phyloP scores from a whole-genome alignment of 2,329 filamentous ascomycete genomes.

The Plectosphaerella sp. region DNA sequence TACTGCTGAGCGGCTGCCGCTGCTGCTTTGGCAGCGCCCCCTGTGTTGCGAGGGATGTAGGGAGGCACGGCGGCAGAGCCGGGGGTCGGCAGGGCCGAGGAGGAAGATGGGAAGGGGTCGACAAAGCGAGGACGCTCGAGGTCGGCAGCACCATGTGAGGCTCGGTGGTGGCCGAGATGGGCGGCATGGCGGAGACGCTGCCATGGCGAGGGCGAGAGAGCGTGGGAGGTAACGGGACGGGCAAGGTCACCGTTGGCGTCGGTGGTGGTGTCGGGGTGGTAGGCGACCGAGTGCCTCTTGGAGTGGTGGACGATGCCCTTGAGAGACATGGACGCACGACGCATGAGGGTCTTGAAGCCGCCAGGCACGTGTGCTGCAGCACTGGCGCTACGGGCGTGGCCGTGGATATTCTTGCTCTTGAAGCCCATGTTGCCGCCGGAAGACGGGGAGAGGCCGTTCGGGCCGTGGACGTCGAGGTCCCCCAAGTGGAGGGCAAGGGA shows the following conservation, averaged over 20 bases:
- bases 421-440: slow-evolving; percentile 5
- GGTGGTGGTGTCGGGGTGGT: slow-evolving; percentile 22
- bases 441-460: slow-evolving; percentile 22
- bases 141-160: slow-evolving; percentile 30
- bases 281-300: slow-evolving; percentile 37
- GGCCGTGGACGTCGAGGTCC: slow-evolving; percentile 7
- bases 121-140: slow-evolving; percentile 12
- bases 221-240: slow-evolving; percentile 36
- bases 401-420: slow-evolving; percentile 17
- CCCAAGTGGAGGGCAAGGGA: slow-evolving; percentile 10
- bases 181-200: slow-evolving; percentile 47
- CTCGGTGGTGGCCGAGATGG: slow-evolving; percentile 43
- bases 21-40: slow-evolving; percentile 57
- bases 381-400: slow-evolving; percentile 16
- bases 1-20: slow-evolving; percentile 37
- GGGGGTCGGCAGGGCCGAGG: slow-evolving; percentile 33
- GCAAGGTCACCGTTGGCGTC: slow-evolving; percentile 8
- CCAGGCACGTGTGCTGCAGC: slow-evolving; percentile 16
- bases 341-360: slow-evolving; percentile 46
- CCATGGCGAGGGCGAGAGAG: slow-evolving; percentile 32
- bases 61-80: slow-evolving; percentile 51
- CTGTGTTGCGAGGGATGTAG: slow-evolving; percentile 54
- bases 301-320: slow-evolving; percentile 42
- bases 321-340: slow-evolving; percentile 51
- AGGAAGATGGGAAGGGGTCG: slow-evolving; percentile 24